Evolutionary conservation across 495 filamentous ascomycete genomes (phyloP), one percentile per base, ranked within the genome.

Genomic region (Annulohypoxylon bovei): DNA sequence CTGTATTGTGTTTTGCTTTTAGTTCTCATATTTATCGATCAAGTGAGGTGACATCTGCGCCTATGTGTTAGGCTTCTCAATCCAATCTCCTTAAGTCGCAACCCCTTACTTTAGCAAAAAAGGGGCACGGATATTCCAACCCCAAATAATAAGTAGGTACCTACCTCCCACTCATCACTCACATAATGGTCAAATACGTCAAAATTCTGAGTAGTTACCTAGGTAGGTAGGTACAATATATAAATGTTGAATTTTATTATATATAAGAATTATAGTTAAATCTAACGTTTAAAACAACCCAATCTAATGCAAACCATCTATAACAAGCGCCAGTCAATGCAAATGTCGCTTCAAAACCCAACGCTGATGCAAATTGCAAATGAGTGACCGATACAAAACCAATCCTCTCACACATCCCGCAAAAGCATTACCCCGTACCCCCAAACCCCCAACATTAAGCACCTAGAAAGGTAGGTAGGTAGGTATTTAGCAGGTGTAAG

Each of bases 401-500:
- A 14, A 46, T 46, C 42, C 42, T 4, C 23, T 4, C n/a, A n/a
- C 23, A 50, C 14, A 27, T n/a, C 46, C 46, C 23, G 23, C 28
- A 8, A 33, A 20, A 14, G 1, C 28, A 53, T 53, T 32, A 33
- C 11, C 11, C 27, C 28, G 3, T 33, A 22, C 33, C n/a, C 28
- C 49, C 49, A 9, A 25, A 11, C 6, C 28, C 27, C 6, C 0
- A n/a, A 47, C n/a, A 47, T 47, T 12, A 47, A 4, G 20, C 22
- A 12, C 7, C 44, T 12, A 47, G 37, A 18, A 40, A 47, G 20
- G 8, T 7, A 25, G 20, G 12, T 8, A 55, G 16, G 30, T 22
- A 55, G 30, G 18, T 32, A 20, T 32, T 22, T 71, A 71, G 46
- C 68, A 71, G 4, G 39, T 59, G 40, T 71, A 71, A 12, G 39